Percentiles rank a stretch among this genome's conserved stretches.
Evolutionary conservation across 768 basidiomycete species (phyloP).

Genomic region (Suillus placidus): DNA sequence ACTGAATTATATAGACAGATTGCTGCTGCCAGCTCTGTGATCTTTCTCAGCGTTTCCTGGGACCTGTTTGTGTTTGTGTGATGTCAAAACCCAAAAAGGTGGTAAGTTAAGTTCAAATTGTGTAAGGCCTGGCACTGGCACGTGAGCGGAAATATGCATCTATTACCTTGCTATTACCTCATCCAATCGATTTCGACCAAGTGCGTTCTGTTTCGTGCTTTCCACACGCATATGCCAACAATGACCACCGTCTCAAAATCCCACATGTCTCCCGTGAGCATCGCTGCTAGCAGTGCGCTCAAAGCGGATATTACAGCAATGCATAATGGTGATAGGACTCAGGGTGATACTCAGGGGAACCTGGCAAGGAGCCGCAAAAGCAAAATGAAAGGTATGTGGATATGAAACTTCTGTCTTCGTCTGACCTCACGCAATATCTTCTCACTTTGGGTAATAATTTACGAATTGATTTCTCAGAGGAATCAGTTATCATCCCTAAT

Average conservation of each 20-base stretch:
- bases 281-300: not conserved
- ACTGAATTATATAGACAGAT: constrained; percentile 1
- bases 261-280: not conserved
- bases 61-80: not conserved
- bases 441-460: not conserved
- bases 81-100: not conserved
- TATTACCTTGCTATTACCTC: not conserved
- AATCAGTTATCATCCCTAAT: not conserved
- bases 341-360: constrained; percentile 5
- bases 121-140: not conserved
- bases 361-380: not conserved
- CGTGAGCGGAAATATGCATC: not conserved
- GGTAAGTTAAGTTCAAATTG: not conserved
- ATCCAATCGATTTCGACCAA: not conserved
- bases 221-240: not conserved
- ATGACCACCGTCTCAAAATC: not conserved
- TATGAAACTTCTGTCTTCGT: not conserved
- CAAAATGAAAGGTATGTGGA: not conserved
- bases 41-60: not conserved
- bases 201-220: not conserved
- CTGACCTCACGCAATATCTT: not conserved
- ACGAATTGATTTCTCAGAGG: not conserved
- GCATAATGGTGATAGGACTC: not conserved
- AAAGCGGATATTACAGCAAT: not conserved
- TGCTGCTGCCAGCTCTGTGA: not conserved